Evolutionary conservation across 192 early-diverging fungal species (phyloP), one percentile per base, ranked within the genome.

Genomic region (Coemansia nantahalensis): DNA sequence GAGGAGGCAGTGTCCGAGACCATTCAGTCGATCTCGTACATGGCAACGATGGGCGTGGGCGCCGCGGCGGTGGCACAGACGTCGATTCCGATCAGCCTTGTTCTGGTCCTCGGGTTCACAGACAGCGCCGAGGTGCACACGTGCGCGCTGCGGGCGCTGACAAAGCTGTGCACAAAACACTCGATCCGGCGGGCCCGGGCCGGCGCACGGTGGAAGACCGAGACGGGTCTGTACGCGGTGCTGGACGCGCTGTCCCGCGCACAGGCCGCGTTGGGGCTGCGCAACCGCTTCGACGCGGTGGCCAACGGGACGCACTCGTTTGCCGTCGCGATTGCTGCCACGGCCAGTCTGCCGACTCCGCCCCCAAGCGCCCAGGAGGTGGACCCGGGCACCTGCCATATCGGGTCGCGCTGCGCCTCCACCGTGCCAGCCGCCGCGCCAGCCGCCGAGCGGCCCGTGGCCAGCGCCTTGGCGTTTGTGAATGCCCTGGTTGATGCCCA

Each of bases 261-360:
- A 10, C 53, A 58, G 33, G 32, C 43, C 1, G 70, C 70, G 1
- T 42, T 74, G 16, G 30, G 51, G 2, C 42, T 66, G 34, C 59
- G 70, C 12, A 66, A 59, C 46, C 70, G 63, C 17, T 74, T 74
- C 24, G 70, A 74, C 51, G 17, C 63, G 1, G 37, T 74, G 45
- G 62, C 63, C 14, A 65, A 74, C n/a, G 50, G 58, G 19, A 51
- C 58, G 5, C 66, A 59, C 49, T 5, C 35, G 5, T 51, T 53
- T 33, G 57, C 42, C 13, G 31, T 52, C 15, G 63, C 62, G 9
- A 8, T 54, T 6, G 43, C 51, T 4, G 17, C 23, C 40, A 14
- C 14, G 13, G 30, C 43, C 8, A 22, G 28, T 2, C 22, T 23
- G 16, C 35, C 48, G 12, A 24, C 48, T 7, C 23, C 46, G 18